Conservation (phyloP, 2,329 filamentous ascomycete species). For the Rhynchosporium secalis region DNA sequence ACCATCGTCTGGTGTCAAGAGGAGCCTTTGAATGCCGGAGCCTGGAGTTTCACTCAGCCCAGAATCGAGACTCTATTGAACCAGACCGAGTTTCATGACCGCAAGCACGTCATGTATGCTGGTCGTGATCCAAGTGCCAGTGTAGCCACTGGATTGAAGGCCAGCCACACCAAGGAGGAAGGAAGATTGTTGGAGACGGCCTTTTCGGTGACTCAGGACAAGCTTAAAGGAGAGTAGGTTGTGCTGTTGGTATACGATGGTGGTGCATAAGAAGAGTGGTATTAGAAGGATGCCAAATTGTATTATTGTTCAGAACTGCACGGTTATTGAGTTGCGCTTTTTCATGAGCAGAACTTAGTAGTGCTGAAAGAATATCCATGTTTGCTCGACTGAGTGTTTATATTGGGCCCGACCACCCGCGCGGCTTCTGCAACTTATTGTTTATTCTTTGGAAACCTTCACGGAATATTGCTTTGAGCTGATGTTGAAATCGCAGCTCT, state of each 20-base stretch:
- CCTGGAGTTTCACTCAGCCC: slow-evolving; percentile 96
- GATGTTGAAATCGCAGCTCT: background rate
- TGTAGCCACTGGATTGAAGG: slow-evolving; percentile 91
- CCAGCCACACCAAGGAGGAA: slow-evolving; percentile 88
- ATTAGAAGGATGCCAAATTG: slow-evolving; percentile 24
- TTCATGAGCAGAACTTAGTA: slow-evolving; percentile 2
- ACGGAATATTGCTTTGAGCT: background rate
- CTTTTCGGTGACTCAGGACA: slow-evolving; percentile 65
- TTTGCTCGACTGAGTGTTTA: background rate
- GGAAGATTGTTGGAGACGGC: slow-evolving; percentile 72
- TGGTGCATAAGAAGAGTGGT: slow-evolving; percentile 7
- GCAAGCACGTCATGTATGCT: slow-evolving; percentile 96
- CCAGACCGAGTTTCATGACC: slow-evolving; percentile 86
- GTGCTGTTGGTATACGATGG: slow-evolving; percentile 21
- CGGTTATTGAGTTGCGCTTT: background rate
- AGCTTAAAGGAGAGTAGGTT: slow-evolving; percentile 59
- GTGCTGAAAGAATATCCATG: slow-evolving; percentile 7
- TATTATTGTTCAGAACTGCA: slow-evolving; percentile 35
- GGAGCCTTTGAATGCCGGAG: slow-evolving; percentile 95
- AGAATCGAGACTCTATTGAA: slow-evolving; percentile 96
- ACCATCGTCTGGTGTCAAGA: slow-evolving; percentile 97
- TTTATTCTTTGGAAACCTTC: background rate
- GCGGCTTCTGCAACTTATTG: background rate
- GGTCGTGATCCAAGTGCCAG: slow-evolving; percentile 90
- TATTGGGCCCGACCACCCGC: background rate